Evolutionary conservation across 2,329 filamentous ascomycete genomes (phyloP).

Genomic region (Aspergillus unguis): DNA sequence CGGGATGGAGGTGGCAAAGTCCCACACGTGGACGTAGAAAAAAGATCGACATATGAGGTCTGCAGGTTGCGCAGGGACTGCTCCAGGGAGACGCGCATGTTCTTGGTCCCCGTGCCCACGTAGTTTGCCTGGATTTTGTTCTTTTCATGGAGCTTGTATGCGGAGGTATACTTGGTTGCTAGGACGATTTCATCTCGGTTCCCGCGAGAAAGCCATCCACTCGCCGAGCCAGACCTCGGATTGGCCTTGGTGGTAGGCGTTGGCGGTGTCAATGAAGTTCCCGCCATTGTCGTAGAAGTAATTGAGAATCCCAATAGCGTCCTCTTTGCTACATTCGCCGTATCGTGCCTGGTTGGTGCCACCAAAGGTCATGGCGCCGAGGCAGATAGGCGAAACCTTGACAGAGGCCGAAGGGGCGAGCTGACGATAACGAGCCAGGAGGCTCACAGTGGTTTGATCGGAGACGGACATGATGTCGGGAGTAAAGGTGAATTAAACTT

Average conservation of each 20-base stretch:
- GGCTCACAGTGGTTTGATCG: not conserved
- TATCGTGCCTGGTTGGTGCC: slow-evolving; percentile 25
- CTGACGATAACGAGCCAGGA: slow-evolving; percentile 7
- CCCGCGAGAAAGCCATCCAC: slow-evolving; percentile 45
- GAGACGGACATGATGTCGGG: too few relatives aligned
- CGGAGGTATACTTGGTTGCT: slow-evolving; percentile 53
- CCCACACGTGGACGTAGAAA: slow-evolving; percentile 46
- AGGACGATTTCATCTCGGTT: slow-evolving; percentile 52
- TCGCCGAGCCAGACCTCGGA: slow-evolving; percentile 50
- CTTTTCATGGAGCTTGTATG: slow-evolving; percentile 29
- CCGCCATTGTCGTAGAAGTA: slow-evolving; percentile 48
- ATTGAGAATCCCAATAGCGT: slow-evolving; percentile 47
- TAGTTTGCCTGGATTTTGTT: slow-evolving; percentile 21
- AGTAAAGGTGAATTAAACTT: too few relatives aligned
- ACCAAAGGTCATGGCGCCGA: slow-evolving; percentile 36
- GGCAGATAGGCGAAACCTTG: slow-evolving; percentile 10
- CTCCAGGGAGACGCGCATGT: slow-evolving; percentile 27
- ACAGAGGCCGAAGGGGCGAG: slow-evolving; percentile 4
- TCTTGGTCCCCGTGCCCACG: slow-evolving; percentile 36
- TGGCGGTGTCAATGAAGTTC: slow-evolving; percentile 54
- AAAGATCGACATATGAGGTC: slow-evolving; percentile 37
- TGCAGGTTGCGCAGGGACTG: slow-evolving; percentile 30
- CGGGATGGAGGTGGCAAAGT: slow-evolving; percentile 60
- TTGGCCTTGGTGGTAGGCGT: slow-evolving; percentile 47
- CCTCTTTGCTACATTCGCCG: slow-evolving; percentile 46